A percentile compares a stretch with the other conserved stretches of the same genome.
phyloP scores from a whole-genome alignment of 2,329 filamentous ascomycete genomes.

The Calonectria multiphialidica region DNA sequence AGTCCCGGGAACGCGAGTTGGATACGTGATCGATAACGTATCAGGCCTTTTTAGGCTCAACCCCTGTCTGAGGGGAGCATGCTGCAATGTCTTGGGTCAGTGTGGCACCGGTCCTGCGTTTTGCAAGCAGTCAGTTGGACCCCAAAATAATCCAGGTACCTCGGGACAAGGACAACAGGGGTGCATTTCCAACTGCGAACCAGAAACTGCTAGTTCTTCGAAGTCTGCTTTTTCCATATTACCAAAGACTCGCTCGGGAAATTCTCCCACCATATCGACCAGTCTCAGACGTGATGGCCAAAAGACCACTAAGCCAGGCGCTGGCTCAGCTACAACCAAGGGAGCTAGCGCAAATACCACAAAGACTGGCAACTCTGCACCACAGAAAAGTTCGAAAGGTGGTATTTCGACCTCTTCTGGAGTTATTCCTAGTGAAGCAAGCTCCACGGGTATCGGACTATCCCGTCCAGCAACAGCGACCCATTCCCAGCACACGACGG shows the following conservation, averaged over 20 bases:
- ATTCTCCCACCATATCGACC: not conserved
- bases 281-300: not conserved
- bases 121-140: slow-evolving; percentile 44
- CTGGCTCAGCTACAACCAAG: not conserved
- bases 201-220: slow-evolving; percentile 29
- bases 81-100: slow-evolving; percentile 54
- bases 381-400: not conserved
- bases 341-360: not conserved
- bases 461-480: not conserved
- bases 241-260: not conserved
- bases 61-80: slow-evolving; percentile 46
- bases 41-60: slow-evolving; percentile 37
- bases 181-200: slow-evolving; percentile 46
- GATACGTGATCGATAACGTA: not conserved
- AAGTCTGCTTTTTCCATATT: not conserved
- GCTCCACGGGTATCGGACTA: not conserved
- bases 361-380: not conserved
- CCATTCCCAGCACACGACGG: not conserved
- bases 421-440: not conserved
- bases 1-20: not conserved
- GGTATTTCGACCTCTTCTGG: not conserved
- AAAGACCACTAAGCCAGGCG: not conserved
- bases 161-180: slow-evolving; percentile 41
- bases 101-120: slow-evolving; percentile 56
- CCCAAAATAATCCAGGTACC: slow-evolving; percentile 52